Conservation (phyloP, 139 green algal species). For the Picochlorum costavermella region DNA sequence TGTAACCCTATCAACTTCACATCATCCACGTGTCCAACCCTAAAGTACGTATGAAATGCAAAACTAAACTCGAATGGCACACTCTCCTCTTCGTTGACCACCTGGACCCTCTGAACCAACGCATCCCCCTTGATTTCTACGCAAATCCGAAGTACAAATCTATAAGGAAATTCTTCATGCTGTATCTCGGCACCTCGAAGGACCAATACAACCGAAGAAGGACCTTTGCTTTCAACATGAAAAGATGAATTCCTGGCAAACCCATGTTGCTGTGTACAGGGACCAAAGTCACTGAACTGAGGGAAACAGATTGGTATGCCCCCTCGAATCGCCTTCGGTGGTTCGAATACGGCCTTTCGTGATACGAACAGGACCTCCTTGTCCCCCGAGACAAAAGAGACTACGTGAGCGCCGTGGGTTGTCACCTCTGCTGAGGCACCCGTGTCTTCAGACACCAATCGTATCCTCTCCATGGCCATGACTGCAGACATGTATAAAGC, state of each 20-base stretch:
- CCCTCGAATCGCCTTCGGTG: constrained; percentile 79
- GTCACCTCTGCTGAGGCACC: constrained; percentile 32
- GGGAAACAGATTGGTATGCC: constrained; percentile 80
- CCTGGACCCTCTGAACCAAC: not conserved
- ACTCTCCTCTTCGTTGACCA: not conserved
- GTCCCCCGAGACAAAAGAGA: constrained; percentile 35
- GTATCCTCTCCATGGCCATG: too few species aligned
- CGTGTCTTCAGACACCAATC: too few species aligned
- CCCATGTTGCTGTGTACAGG: constrained; percentile 56
- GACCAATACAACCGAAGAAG: constrained; percentile 17
- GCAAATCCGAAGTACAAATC: constrained; percentile 22
- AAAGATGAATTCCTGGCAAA: constrained; percentile 74
- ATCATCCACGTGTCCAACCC: constrained; percentile 19
- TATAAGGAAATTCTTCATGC: constrained; percentile 26
- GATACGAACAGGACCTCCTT: not conserved
- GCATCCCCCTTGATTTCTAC: not conserved
- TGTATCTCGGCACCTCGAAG: constrained; percentile 13
- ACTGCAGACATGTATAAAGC: too few species aligned
- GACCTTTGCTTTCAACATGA: constrained; percentile 16
- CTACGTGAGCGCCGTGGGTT: constrained; percentile 60
- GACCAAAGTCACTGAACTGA: constrained; percentile 75
- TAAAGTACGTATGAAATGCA: constrained; percentile 82
- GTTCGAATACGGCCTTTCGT: constrained; percentile 66
- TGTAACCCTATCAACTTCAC: constrained; percentile 37
- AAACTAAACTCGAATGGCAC: constrained; percentile 51